Evolutionary conservation across 441 rosid species (phyloP), one percentile per base, ranked within the genome.

Genomic region (Bruguiera hainesii): DNA sequence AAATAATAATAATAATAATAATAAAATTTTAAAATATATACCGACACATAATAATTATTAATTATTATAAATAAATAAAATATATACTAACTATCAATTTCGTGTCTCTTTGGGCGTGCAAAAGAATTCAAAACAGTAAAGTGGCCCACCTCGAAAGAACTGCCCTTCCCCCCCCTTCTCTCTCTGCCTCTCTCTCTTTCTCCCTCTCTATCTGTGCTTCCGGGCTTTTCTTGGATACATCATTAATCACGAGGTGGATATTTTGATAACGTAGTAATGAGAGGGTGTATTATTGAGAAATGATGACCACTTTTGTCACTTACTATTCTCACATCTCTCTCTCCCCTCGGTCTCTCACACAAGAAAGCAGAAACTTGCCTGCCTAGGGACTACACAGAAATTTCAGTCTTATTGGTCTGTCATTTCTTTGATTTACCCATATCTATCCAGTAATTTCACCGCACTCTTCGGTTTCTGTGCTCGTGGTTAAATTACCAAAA

Each of bases 231-330:
- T 78, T 68, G 79, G 80, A 69, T 73, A 74, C 73, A 76, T 75
- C 81, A 76, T 76, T 77, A 82, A 88, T 80, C 89, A 83, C 87
- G 87, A 84, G 91, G 88, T 78, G 78, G 84, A 84, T 82, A 84
- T 86, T 86, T 84, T 79, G 84, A 81, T 77, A 71, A 77, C 73
- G 66, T 66, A 60, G 82, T 76, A 76, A 63, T 73, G 76, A 64
- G 77, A 78, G 51, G 51, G 71, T 71, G 75, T 67, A 84, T 89
- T 82, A 89, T 85, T 85, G 89, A 70, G 89, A 75, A 84, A 89
- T 89, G 87, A 87, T 88, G 84, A 82, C 87, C 75, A 61, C 74
- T 71, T 80, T 79, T 83, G 70, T 68, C 69, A 63, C 65, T 33
- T 66, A 55, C 66, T 57, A 66, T 39, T 64, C 59, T 58, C 56